Percentiles rank a stretch among this genome's conserved stretches.
phyloP scores from a whole-genome alignment of 2,329 filamentous ascomycete species.

The Cercospora sojina region DNA sequence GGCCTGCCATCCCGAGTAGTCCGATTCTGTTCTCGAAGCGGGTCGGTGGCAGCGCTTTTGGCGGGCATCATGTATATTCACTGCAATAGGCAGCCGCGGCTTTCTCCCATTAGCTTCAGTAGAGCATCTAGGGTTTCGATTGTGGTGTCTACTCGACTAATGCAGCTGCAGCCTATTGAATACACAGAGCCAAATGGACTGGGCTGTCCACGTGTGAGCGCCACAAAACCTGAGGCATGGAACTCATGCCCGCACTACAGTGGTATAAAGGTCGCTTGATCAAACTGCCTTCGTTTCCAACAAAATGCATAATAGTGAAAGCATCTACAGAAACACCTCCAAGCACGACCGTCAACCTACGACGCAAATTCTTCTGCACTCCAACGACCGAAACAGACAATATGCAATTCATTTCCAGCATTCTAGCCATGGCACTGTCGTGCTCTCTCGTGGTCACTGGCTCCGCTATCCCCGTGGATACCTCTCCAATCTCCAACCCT shows the following conservation, averaged over 20 bases:
- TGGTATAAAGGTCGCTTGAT: neutral
- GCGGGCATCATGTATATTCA: neutral
- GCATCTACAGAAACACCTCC: neutral
- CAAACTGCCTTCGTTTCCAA: neutral
- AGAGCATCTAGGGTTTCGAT: neutral
- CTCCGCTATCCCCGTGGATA: neutral
- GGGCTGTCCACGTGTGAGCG: neutral
- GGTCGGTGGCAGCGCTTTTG: neutral
- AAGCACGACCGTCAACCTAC: neutral
- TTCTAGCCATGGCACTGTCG: neutral
- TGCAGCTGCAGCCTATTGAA: neutral
- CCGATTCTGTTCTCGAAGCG: neutral
- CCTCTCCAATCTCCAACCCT: neutral
- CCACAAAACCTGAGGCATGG: too few species aligned
- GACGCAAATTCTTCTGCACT: neutral
- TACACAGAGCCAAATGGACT: neutral
- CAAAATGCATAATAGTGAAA: neutral
- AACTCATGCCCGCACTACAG: too few species aligned
- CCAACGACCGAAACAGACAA: neutral
- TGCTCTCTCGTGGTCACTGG: neutral
- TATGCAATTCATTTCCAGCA: neutral
- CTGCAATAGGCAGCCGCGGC: neutral
- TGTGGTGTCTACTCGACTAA: neutral
- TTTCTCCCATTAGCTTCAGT: neutral
- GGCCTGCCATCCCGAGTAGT: neutral